These are phyloP conservation scores for Pontederia paniculata DNA, from an alignment of 176 grass and related monocot genomes.

Conservation along the genomic window DNA sequence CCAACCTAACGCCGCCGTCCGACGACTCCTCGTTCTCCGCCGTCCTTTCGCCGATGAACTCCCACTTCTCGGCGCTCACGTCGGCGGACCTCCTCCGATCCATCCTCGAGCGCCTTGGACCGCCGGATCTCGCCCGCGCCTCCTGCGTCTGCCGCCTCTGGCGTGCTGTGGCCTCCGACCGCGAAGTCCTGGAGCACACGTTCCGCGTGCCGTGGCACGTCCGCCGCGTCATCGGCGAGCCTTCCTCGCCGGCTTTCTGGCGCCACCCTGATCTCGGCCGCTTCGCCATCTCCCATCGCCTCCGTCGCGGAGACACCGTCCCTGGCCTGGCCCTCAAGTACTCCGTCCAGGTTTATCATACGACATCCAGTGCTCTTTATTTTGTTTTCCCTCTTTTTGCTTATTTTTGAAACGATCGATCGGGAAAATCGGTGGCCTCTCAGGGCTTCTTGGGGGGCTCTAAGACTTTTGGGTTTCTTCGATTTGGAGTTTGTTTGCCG, in stretches of 20 bases:
- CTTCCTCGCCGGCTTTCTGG: slow-evolving; percentile 70
- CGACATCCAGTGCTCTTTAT: not conserved
- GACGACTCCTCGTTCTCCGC: slow-evolving; percentile 1
- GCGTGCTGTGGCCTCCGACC: slow-evolving; percentile 51
- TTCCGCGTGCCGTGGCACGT: slow-evolving; percentile 73
- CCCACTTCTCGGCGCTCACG: slow-evolving; percentile 28
- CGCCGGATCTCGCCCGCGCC: slow-evolving; percentile 55
- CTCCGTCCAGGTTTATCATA: slow-evolving; percentile 49
- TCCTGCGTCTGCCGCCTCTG: slow-evolving; percentile 84
- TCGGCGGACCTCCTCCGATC: slow-evolving; percentile 56
- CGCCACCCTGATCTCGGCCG: slow-evolving; percentile 34
- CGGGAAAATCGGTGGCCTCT: too few relatives aligned
- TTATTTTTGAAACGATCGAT: not conserved
- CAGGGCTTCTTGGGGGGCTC: too few relatives aligned
- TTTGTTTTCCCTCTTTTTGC: not conserved
- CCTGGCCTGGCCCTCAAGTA: slow-evolving; percentile 73
- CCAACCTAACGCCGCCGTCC: not conserved
- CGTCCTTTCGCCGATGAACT: slow-evolving; percentile 28
- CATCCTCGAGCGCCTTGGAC: slow-evolving; percentile 49
- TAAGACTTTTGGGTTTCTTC: too few relatives aligned
- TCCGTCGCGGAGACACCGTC: slow-evolving; percentile 57
- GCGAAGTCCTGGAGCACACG: slow-evolving; percentile 44
- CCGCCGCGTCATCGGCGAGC: slow-evolving; percentile 40
- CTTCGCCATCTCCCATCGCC: slow-evolving; percentile 67
- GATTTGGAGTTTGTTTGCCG: too few relatives aligned